These are phyloP conservation scores for Westerdykella aurantiaca DNA, from an alignment of 2,329 filamentous ascomycete genomes.

Conservation along the genomic window DNA sequence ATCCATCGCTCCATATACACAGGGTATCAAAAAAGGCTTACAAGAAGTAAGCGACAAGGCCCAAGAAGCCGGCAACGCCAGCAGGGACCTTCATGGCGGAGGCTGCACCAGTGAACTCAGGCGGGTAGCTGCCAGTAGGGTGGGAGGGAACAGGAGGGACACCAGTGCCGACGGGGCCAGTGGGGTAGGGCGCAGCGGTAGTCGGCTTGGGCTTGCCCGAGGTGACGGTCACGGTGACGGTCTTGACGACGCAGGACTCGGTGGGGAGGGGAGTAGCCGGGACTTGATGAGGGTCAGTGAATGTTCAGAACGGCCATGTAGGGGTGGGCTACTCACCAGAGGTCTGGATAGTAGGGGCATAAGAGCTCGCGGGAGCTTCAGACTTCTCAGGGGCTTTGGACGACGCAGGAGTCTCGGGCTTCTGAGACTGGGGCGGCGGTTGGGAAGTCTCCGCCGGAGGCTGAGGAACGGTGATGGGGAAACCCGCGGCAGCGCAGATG, in stretches of 20 bases:
- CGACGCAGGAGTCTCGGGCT: neutral
- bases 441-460: neutral
- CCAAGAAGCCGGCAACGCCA: slow-evolving; percentile 14
- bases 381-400: neutral
- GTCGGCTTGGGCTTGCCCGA: slow-evolving; percentile 1
- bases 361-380: neutral
- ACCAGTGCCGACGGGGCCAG: neutral
- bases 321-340: neutral
- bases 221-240: slow-evolving; percentile 7
- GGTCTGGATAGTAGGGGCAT: neutral
- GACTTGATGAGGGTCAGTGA: slow-evolving; percentile 1
- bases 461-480: slow-evolving; percentile 12
- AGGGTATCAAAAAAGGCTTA: slow-evolving; percentile 4
- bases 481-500: slow-evolving; percentile 24
- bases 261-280: slow-evolving; percentile 1
- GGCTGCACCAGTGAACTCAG: slow-evolving; percentile 19
- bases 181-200: slow-evolving; percentile 2
- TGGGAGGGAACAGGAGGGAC: slow-evolving; percentile 1
- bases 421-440: neutral
- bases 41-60: slow-evolving; percentile 15
- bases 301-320: neutral
- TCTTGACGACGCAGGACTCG: slow-evolving; percentile 7
- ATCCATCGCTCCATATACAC: neutral
- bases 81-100: slow-evolving; percentile 10
- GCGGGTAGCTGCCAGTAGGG: slow-evolving; percentile 5